Conservation (phyloP, 805 yeast genomes). For the Suhomyces faveliae region DNA sequence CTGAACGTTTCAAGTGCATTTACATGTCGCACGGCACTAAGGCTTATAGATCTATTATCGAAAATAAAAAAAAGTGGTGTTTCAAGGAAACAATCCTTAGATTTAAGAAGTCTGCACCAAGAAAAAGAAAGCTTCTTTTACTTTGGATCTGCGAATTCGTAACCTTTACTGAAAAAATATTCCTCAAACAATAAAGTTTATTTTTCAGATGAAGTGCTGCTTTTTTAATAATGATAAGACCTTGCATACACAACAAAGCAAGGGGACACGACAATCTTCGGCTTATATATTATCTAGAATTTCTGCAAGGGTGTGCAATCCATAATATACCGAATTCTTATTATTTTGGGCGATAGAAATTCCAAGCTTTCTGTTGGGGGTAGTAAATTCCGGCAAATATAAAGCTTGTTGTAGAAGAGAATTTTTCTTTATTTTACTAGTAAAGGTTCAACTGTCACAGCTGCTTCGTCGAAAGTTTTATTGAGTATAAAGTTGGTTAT, state of each 20-base stretch:
- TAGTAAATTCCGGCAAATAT: neutral
- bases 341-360: neutral
- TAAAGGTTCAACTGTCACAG: neutral
- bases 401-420: neutral
- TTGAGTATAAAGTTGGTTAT: neutral
- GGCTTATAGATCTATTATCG: neutral
- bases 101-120: neutral
- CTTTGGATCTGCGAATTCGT: neutral
- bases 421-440: neutral
- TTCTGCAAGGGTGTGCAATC: neutral
- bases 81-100: neutral
- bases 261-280: conserved; percentile 1
- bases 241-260: neutral
- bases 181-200: neutral
- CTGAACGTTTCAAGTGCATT: neutral
- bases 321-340: neutral
- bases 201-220: neutral
- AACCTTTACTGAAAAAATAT: neutral
- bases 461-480: neutral
- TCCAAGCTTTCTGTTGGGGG: neutral
- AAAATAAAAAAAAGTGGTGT: neutral
- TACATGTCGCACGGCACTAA: conserved; percentile 1
- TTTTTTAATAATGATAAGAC: neutral
- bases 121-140: neutral
- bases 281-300: neutral